phyloP scores from a whole-genome alignment of 23 red algal species.

The Gracilaria vermiculophylla region DNA sequence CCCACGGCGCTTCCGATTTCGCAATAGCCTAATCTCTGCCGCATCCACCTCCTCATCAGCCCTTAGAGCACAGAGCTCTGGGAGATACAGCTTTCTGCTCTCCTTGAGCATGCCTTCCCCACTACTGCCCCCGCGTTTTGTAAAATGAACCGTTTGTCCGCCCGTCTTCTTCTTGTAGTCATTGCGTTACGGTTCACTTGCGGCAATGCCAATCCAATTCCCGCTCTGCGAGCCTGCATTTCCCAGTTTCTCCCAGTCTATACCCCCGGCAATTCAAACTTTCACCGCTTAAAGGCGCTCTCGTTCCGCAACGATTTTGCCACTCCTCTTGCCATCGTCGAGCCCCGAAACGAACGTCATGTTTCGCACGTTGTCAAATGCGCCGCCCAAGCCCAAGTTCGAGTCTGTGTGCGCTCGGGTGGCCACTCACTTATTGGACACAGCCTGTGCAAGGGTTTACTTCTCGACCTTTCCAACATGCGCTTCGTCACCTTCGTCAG shows the following conservation, averaged over 20 bases:
- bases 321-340: slow-evolving; percentile 28
- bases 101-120: too few species aligned
- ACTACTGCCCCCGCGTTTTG: too few species aligned
- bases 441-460: slow-evolving; percentile 16
- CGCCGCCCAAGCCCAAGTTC: neutral
- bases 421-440: slow-evolving; percentile 37
- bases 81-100: too few species aligned
- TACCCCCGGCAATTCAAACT: neutral
- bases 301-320: slow-evolving; percentile 12
- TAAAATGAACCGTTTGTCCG: too few species aligned
- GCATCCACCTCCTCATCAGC: too few species aligned
- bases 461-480: slow-evolving; percentile 35
- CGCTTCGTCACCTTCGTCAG: neutral
- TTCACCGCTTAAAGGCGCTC: neutral
- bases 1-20: too few species aligned
- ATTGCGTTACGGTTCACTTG: too few species aligned
- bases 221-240: neutral
- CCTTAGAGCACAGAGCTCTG: too few species aligned
- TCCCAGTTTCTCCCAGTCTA: neutral
- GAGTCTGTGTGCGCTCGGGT: slow-evolving; percentile 37
- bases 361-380: slow-evolving; percentile 5
- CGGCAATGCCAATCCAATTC: too few species aligned
- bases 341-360: neutral
- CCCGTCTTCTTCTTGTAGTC: too few species aligned
- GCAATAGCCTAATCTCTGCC: too few species aligned